A percentile compares a stretch with the other conserved stretches of the same genome.
These are phyloP conservation scores for Aspergillus carbonarius DNA, from an alignment of 2,329 filamentous ascomycete genomes.

Conservation along the genomic window DNA sequence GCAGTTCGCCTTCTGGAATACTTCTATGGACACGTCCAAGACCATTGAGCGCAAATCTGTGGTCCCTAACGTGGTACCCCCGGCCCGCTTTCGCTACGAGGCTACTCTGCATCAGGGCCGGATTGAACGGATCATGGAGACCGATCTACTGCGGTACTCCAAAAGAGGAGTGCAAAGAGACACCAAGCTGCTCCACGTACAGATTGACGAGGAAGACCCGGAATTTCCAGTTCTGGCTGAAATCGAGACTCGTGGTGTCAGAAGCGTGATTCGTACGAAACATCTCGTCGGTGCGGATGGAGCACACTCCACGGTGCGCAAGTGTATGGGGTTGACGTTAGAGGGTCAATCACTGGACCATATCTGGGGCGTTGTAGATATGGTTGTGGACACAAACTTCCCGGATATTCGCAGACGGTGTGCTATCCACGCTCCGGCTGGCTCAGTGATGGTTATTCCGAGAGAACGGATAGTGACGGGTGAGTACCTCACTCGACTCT, in stretches of 20 bases:
- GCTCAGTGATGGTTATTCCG: slow-evolving; percentile 77
- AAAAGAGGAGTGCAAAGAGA: slow-evolving; percentile 59
- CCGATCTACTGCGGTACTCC: slow-evolving; percentile 62
- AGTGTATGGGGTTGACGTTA: slow-evolving; percentile 51
- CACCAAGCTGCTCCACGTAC: slow-evolving; percentile 64
- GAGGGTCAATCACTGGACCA: slow-evolving; percentile 68
- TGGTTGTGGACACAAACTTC: slow-evolving; percentile 69
- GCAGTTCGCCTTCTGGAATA: slow-evolving; percentile 69
- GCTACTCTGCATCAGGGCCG: slow-evolving; percentile 68
- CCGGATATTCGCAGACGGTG: slow-evolving; percentile 78
- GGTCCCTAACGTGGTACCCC: slow-evolving; percentile 54
- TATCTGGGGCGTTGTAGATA: slow-evolving; percentile 74
- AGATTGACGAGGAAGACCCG: slow-evolving; percentile 52
- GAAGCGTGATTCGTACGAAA: slow-evolving; percentile 57
- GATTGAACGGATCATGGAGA: slow-evolving; percentile 68
- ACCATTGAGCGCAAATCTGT: slow-evolving; percentile 62
- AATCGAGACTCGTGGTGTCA: slow-evolving; percentile 27
- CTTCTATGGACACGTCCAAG: slow-evolving; percentile 44
- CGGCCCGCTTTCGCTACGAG: slow-evolving; percentile 68
- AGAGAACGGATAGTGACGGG: slow-evolving; percentile 60
- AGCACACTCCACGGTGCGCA: slow-evolving; percentile 63
- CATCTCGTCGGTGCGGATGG: slow-evolving; percentile 72
- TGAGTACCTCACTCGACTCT: slow-evolving; percentile 71
- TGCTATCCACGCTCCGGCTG: slow-evolving; percentile 69
- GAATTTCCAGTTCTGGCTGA: slow-evolving; percentile 35